Base-by-base conservation (phyloP, 768 basidiomycete genomes). In the Phaeolepiota aurea region DNA sequence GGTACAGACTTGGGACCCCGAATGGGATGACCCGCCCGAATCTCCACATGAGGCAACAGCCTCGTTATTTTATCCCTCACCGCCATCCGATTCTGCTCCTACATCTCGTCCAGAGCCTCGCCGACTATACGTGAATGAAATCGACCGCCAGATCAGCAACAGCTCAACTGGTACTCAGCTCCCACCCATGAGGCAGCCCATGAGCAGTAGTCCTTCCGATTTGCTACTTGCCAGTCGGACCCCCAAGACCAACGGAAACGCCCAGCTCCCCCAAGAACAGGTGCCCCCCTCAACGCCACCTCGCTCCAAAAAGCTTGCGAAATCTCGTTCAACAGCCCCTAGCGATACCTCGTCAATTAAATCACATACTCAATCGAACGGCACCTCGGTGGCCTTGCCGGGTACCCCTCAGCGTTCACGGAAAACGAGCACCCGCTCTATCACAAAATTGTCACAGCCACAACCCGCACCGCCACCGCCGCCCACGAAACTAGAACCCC, bases 101-200 rank as follows among this genome's bases (percentile, higher is more conserved):
- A 35, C 34, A 9, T 16, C 34, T 60, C 58, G 47, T 49, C 58
- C 34, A 62, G 59, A 45, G 63, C 10, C 14, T 13, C 11, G 14
- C n/a, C 13, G n/a, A 14, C 28, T 32, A 7, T 20, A 38, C 11
- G 9, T n/a, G n/a, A n/a, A n/a, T n/a, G n/a, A n/a, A n/a, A n/a
- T n/a, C n/a, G n/a, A n/a, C n/a, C n/a, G n/a, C n/a, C n/a, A n/a
- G n/a, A n/a, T n/a, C n/a, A n/a, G n/a, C n/a, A n/a, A n/a, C n/a
- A n/a, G n/a, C n/a, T n/a, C n/a, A n/a, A n/a, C n/a, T n/a, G n/a
- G n/a, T n/a, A n/a, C n/a, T n/a, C n/a, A n/a, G n/a, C n/a, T n/a
- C n/a, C n/a, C n/a, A n/a, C n/a, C n/a, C n/a, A n/a, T n/a, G n/a
- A n/a, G n/a, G n/a, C n/a, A n/a, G n/a, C n/a, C n/a, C n/a, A n/a